These are phyloP conservation scores for Zizania palustris DNA, from an alignment of 202 grass and related monocot species.

Conservation along the genomic window DNA sequence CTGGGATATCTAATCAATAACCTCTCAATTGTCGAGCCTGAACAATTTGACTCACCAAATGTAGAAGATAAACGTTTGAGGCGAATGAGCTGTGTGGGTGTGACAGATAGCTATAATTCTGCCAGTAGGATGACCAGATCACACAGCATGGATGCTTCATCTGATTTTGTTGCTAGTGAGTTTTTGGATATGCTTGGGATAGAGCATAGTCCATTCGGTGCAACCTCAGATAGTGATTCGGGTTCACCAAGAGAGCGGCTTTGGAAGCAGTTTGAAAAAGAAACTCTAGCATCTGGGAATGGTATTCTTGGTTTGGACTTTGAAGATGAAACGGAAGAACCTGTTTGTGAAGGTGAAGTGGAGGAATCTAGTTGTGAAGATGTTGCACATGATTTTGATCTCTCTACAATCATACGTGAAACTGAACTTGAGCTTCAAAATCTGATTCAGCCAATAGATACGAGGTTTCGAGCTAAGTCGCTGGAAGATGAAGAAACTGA, in stretches of 20 bases:
- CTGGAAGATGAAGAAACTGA: constrained; percentile 89
- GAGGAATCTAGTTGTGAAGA: constrained; percentile 54
- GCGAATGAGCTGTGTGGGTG: constrained; percentile 51
- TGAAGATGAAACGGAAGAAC: constrained; percentile 52
- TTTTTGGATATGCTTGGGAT: constrained; percentile 93
- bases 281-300: constrained; percentile 68
- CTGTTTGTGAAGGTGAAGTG: constrained; percentile 37
- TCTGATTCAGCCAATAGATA: constrained; percentile 41
- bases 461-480: constrained; percentile 63
- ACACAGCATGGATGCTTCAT: constrained; percentile 62
- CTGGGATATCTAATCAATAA: constrained; percentile 57
- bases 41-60: constrained; percentile 55
- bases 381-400: constrained; percentile 59
- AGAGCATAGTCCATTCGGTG: constrained; percentile 66
- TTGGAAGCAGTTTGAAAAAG: constrained; percentile 92
- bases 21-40: constrained; percentile 56
- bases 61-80: constrained; percentile 52
- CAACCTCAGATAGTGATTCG: constrained; percentile 60
- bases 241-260: constrained; percentile 89
- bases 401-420: constrained; percentile 66
- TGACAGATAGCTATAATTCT: constrained; percentile 44
- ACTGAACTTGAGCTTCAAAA: constrained; percentile 76
- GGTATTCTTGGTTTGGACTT: constrained; percentile 66
- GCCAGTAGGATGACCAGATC: constrained; percentile 62
- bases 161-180: constrained; percentile 79